Evolutionary conservation across 306 rosid genomes (phyloP).

Genomic region (Amphicarpaea edgeworthii): DNA sequence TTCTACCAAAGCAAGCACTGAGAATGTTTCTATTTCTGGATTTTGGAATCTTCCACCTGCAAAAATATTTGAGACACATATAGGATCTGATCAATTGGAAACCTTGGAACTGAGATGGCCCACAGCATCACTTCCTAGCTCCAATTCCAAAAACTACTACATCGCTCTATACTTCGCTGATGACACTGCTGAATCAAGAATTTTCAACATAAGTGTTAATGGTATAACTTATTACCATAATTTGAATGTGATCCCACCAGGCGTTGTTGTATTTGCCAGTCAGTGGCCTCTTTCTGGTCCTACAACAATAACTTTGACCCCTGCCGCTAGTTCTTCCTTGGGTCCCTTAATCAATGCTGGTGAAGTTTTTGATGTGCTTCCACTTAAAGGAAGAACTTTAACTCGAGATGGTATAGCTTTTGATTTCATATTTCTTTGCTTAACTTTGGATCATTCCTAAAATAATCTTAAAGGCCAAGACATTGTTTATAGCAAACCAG

Average conservation of each 20-base stretch:
- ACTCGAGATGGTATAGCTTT: conserved; percentile 79
- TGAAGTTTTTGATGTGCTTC: conserved; percentile 67
- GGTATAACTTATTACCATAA: conserved; percentile 61
- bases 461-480: conserved; percentile 26
- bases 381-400: conserved; percentile 72
- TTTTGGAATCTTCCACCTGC: conserved; percentile 90
- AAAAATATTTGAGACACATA: conserved; percentile 66
- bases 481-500: conserved; percentile 22
- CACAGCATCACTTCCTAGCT: conserved; percentile 54
- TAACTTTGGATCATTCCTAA: conserved; percentile 32
- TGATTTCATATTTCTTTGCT: conserved; percentile 32
- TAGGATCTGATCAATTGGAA: conserved; percentile 55
- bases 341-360: conserved; percentile 90
- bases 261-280: conserved; percentile 76
- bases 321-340: conserved; percentile 57
- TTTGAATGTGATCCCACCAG: conserved; percentile 64
- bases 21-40: conserved; percentile 69
- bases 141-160: conserved; percentile 60
- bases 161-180: conserved; percentile 86
- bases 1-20: conserved; percentile 50
- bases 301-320: conserved; percentile 70
- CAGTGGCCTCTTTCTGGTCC: conserved; percentile 87
- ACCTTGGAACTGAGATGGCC: conserved; percentile 80
- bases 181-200: conserved; percentile 56
- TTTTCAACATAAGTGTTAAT: conserved; percentile 66